Conservation (phyloP, 1,284 basidiomycete species). For the Tilletia horrida region DNA sequence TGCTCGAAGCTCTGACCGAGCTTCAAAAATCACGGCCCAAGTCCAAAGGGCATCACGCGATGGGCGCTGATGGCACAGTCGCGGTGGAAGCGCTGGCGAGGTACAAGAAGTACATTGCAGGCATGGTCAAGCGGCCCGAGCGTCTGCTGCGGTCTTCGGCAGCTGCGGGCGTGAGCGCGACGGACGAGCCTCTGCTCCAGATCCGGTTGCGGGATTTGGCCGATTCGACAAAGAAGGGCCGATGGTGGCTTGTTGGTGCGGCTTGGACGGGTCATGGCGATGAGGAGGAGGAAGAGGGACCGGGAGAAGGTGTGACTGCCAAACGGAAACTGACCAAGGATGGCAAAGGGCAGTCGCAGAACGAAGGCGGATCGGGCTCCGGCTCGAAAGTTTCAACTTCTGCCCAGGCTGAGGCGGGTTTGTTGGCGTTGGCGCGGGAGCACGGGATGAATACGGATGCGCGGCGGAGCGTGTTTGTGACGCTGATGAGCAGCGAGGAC, state of each 20-base stretch:
- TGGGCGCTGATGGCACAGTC: constrained; percentile 21
- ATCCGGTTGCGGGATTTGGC: constrained; percentile 70
- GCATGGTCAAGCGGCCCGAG: constrained; percentile 36
- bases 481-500: constrained; percentile 78
- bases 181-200: constrained; percentile 12
- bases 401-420: constrained; percentile 42
- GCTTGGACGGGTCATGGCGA: constrained; percentile 80
- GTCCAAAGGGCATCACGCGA: constrained; percentile 59
- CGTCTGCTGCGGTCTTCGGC: constrained; percentile 10
- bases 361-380: constrained; percentile 62
- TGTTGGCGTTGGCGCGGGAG: constrained; percentile 76
- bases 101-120: constrained; percentile 45
- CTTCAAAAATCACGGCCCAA: constrained; percentile 63
- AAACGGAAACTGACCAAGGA: constrained; percentile 28
- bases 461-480: constrained; percentile 81
- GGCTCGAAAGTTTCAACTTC: neutral
- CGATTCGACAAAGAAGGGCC: constrained; percentile 79
- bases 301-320: constrained; percentile 31
- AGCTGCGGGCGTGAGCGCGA: neutral
- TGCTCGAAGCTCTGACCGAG: constrained; percentile 49
- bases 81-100: constrained; percentile 22
- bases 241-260: constrained; percentile 98
- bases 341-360: constrained; percentile 58
- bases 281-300: constrained; percentile 29
- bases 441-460: constrained; percentile 99